Evolutionary conservation across 306 rosid genomes (phyloP).

Genomic region (Astragalus glycyphyllos): DNA sequence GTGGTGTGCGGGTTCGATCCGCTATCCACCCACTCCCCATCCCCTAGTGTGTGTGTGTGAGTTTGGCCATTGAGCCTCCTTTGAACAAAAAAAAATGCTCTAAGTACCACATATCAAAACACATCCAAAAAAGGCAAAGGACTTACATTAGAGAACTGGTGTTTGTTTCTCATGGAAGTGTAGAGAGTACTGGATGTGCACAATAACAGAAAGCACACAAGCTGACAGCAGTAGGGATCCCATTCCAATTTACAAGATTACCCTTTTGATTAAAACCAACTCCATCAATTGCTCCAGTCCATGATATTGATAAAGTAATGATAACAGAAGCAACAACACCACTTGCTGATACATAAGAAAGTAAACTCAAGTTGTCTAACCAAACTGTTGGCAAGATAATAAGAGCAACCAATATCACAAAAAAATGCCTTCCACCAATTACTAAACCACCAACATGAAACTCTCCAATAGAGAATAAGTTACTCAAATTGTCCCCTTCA

Average conservation of each 20-base stretch:
- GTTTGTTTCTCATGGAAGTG: constrained; percentile 75
- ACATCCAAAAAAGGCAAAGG: neutral
- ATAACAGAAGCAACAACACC: constrained; percentile 80
- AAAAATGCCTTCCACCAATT: constrained; percentile 54
- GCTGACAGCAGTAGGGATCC: constrained; percentile 72
- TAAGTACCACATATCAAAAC: neutral
- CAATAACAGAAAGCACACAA: constrained; percentile 84
- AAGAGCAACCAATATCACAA: constrained; percentile 61
- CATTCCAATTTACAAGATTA: constrained; percentile 56
- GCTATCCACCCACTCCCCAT: too few species aligned
- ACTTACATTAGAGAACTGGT: constrained; percentile 84
- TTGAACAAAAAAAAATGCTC: too few species aligned
- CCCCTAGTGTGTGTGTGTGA: too few species aligned
- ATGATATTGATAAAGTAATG: constrained; percentile 63
- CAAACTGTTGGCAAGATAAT: constrained; percentile 77
- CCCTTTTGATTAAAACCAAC: constrained; percentile 65
- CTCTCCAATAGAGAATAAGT: constrained; percentile 52
- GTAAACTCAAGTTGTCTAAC: constrained; percentile 71
- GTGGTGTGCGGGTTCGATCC: too few species aligned
- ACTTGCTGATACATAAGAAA: constrained; percentile 83
- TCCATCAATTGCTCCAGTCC: constrained; percentile 69
- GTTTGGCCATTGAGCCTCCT: too few species aligned
- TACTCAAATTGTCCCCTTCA: constrained; percentile 78
- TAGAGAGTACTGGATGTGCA: constrained; percentile 87
- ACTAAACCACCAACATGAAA: constrained; percentile 52